Conservation (phyloP, 106 monocot species). For the Apostasia ramifera region DNA sequence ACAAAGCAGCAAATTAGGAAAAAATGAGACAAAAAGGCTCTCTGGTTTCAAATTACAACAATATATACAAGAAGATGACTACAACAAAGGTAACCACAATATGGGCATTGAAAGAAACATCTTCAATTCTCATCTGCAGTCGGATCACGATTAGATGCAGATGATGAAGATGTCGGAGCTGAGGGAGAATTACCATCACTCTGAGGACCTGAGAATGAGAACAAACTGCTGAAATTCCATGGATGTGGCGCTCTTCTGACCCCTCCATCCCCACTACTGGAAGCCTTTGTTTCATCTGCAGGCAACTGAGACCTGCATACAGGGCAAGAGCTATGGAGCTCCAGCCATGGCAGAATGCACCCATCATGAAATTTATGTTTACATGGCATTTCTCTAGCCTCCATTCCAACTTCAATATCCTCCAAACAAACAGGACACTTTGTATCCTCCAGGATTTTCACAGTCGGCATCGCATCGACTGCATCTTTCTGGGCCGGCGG, state of each 20-base stretch:
- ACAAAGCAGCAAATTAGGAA: too few relatives aligned
- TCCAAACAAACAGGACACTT: slow-evolving; percentile 26
- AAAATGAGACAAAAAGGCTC: too few relatives aligned
- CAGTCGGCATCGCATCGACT: slow-evolving; percentile 21
- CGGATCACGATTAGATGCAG: slow-evolving; percentile 1
- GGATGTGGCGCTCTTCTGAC: background rate
- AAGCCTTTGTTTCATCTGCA: slow-evolving; percentile 23
- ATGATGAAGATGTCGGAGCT: slow-evolving; percentile 8
- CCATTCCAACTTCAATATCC: slow-evolving; percentile 12
- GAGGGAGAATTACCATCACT: slow-evolving; percentile 16
- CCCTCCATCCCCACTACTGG: background rate
- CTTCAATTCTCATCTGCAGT: slow-evolving; percentile 7
- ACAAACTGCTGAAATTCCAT: slow-evolving; percentile 29
- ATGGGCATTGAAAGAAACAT: too few relatives aligned
- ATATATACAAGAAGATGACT: slow-evolving; percentile 1
- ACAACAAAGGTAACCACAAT: background rate
- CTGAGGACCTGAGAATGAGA: slow-evolving; percentile 19
- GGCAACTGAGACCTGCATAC: slow-evolving; percentile 39
- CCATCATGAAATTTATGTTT: slow-evolving; percentile 23
- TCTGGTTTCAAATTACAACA: too few relatives aligned
- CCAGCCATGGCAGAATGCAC: slow-evolving; percentile 43
- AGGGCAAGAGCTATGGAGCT: slow-evolving; percentile 40
- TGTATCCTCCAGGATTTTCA: slow-evolving; percentile 2
- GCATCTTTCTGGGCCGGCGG: slow-evolving; percentile 23
- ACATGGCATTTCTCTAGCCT: slow-evolving; percentile 40